Evolutionary conservation across 2,329 filamentous ascomycete species (phyloP).

Genomic region (Verticillium dahliae): DNA sequence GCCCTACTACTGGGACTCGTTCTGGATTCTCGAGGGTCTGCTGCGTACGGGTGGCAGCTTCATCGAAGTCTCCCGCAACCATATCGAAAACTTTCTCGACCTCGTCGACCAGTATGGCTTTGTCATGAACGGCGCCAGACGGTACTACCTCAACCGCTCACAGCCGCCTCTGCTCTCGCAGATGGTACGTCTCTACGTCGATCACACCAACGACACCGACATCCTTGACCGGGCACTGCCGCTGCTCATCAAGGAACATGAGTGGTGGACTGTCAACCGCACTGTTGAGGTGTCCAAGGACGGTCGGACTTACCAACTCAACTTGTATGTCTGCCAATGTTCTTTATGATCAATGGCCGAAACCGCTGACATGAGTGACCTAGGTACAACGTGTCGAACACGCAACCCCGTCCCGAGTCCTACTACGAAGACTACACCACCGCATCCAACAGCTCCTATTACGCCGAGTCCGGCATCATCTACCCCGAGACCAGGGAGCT

Average conservation of each 20-base stretch:
- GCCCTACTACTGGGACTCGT: conserved; percentile 67
- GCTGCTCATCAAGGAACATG: conserved; percentile 55
- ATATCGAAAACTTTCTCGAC: conserved; percentile 65
- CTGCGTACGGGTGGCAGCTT: conserved; percentile 59
- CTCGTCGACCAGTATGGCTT: conserved; percentile 59
- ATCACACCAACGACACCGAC: conserved; percentile 57
- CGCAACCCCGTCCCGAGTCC: conserved; percentile 60
- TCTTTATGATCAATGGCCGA: not conserved
- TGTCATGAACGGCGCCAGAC: conserved; percentile 60
- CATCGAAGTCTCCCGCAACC: conserved; percentile 56
- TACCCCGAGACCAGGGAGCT: conserved; percentile 46
- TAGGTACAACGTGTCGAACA: conserved; percentile 56
- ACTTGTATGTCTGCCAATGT: conserved; percentile 33
- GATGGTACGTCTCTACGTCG: conserved; percentile 59
- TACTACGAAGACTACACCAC: conserved; percentile 60
- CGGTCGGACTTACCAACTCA: conserved; percentile 45
- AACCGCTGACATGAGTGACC: not conserved
- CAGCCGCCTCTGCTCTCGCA: conserved; percentile 60
- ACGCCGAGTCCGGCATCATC: conserved; percentile 48
- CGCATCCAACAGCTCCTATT: conserved; percentile 60
- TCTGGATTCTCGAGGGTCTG: conserved; percentile 57
- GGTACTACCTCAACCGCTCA: conserved; percentile 63
- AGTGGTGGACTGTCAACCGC: conserved; percentile 57
- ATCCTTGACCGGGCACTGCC: conserved; percentile 56
- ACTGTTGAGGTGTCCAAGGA: conserved; percentile 43